Base-by-base conservation (phyloP, 768 basidiomycete species). In the Termitomyces sp. region DNA sequence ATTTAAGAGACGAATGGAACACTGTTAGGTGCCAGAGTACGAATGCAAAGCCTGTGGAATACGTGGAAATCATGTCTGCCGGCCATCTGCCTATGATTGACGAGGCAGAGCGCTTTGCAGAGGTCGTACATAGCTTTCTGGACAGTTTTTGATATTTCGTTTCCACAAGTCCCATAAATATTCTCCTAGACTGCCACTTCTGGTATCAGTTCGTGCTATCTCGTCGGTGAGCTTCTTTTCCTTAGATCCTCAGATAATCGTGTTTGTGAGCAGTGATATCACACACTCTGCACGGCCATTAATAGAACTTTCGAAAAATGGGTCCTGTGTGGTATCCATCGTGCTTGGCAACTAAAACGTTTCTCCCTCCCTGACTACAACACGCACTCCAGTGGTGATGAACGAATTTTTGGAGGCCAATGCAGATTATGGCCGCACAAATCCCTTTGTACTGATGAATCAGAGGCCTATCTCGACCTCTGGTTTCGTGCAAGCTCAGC, bases 1-100 rank as follows among this genome's bases (percentile, higher is more conserved):
- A 46, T 18, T 63, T 83, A 39, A 58, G 57, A 15, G 69, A 71
- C 7, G 63, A 63, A 8, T 68, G 67, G 67, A 68, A 68, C 22
- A 50, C 52, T 13, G 47, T 53, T 42, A 52, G 64, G 30, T 30
- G 47, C 27, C n/a, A 44, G 30, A 33, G 61, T 11, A 50, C 54
- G 15, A 54, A 47, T 8, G 54, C 57, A 6, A 63, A 62, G 11
- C 58, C 65, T 18, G 66, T 78, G 15, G 64, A 69, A 31, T 77
- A 71, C 59, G 68, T 65, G 20, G 71, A 70, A 37, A 71, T 83
- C 7, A 69, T 66, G 16, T 66, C 66, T 7, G 69, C 78, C 0
- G 81, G 81, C 0, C 80, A 83, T 70, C 63, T 83, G 8, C 82
- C 82, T 0, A 82, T 83, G 81, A 68, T 82, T 6, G 82, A 83